Percentiles rank a stretch among this genome's conserved stretches.
phyloP scores from a whole-genome alignment of 129 eudicot genomes.

The Tagetes patula region DNA sequence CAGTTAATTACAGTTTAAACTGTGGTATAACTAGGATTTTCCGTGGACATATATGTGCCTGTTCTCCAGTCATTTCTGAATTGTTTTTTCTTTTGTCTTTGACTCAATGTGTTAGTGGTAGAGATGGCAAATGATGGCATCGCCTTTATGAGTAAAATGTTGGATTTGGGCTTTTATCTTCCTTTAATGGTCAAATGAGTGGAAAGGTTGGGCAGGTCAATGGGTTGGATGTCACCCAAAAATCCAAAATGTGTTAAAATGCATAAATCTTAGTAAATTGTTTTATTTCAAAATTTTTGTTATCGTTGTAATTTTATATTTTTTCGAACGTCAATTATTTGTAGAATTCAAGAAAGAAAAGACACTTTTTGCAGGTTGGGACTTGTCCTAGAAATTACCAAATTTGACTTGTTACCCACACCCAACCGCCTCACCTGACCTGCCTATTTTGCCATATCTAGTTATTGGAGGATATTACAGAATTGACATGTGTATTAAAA shows the following conservation, averaged over 20 bases:
- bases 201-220: neutral
- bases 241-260: neutral
- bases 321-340: neutral
- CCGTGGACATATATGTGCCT: neutral
- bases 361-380: neutral
- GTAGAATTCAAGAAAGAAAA: neutral
- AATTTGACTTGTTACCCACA: neutral
- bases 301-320: neutral
- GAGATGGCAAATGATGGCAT: neutral
- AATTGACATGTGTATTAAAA: neutral
- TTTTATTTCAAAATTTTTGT: neutral
- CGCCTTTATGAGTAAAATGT: neutral
- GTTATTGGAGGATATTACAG: neutral
- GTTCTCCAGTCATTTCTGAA: neutral
- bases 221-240: neutral
- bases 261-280: neutral
- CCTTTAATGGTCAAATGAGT: neutral
- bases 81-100: too few relatives aligned
- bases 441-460: neutral
- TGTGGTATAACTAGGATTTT: neutral
- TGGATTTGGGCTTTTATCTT: neutral
- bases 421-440: neutral
- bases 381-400: neutral
- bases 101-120: neutral
- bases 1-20: neutral